Evolutionary conservation across 2,329 filamentous ascomycete genomes (phyloP), one percentile per base, ranked within the genome.

Genomic region (Westerdykella aurantiaca): DNA sequence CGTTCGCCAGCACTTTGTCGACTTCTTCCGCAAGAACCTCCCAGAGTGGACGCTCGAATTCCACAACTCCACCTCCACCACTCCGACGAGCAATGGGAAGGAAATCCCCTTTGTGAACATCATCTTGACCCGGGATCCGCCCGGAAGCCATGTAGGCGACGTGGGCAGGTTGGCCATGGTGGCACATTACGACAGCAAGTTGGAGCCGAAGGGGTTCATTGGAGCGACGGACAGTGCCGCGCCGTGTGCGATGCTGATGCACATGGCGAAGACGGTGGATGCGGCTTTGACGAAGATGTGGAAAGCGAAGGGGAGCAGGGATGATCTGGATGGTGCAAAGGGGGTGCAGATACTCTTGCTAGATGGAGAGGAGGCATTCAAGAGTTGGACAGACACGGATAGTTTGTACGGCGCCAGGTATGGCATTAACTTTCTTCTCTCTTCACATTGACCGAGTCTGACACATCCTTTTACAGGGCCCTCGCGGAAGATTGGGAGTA

Each of bases 281-380:
- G 76, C 73, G 4, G 88, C 86, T 1, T 69, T 98, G 66, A 87
- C 85, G n/a, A 79, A 77, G 63, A 95, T 90, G 67, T 97, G 93
- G 90, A 77, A 79, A n/a, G 75, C 74, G 10, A 85, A 88, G 78
- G 42, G 45, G 6, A 66, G 80, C 50, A 76, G 73, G 12, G 48
- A 47, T 11, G 56, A 57, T 4, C 66, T 91, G 18, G 87, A 89
- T 31, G 85, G 85, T 48, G 80, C 86, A 52, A 82, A 81, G 56
- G 93, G 93, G 2, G 77, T 98, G 38, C 93, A 98, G 71, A 86
- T 98, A 35, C 55, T 98, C 23, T 77, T 98, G 47, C 72, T 98
- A 14, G 93, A 98, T 60, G 93, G 93, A 12, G 93, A 98, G 70
- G 93, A 98, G 69, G 90, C 93, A 0, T 98, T 95, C 68, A 70